A percentile compares a stretch with the other conserved stretches of the same genome.
Evolutionary conservation across 1,284 basidiomycete genomes (phyloP).

Genomic region (Irpex sp.): DNA sequence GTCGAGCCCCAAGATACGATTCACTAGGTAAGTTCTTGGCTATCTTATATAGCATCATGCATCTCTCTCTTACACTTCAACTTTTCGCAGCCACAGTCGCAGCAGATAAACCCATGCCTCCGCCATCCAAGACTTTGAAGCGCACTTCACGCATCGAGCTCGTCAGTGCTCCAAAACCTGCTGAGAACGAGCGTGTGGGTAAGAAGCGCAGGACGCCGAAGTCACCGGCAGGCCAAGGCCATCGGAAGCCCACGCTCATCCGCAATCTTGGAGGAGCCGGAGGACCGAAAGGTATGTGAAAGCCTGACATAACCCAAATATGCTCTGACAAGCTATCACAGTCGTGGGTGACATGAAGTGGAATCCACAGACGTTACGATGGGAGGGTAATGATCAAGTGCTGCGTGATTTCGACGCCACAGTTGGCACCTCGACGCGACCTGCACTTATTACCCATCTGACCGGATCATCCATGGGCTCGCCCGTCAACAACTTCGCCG

Average conservation of each 20-base stretch:
- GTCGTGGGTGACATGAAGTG: conserved; percentile 96
- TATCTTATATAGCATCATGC: neutral
- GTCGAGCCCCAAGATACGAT: neutral
- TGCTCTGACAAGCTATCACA: conserved; percentile 24
- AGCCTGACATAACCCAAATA: neutral
- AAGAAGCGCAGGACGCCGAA: conserved; percentile 53
- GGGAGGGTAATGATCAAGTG: conserved; percentile 95
- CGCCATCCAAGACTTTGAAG: conserved; percentile 35
- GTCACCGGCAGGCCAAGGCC: conserved; percentile 40
- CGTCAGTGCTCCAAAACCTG: conserved; percentile 20
- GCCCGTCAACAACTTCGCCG: conserved; percentile 73
- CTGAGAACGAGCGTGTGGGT: conserved; percentile 32
- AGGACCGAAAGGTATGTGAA: conserved; percentile 70
- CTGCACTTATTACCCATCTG: conserved; percentile 91
- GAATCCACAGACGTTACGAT: conserved; percentile 85
- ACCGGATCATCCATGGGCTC: conserved; percentile 79
- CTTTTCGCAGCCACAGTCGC: neutral
- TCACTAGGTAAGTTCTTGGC: neutral
- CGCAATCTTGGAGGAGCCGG: conserved; percentile 74
- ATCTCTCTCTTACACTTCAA: neutral
- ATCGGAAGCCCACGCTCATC: conserved; percentile 81
- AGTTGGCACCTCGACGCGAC: conserved; percentile 81
- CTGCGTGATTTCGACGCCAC: conserved; percentile 88
- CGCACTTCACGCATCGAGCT: conserved; percentile 37
- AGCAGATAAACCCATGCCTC: neutral